Evolutionary conservation across 1,284 basidiomycete genomes (phyloP).

Genomic region (Tilletia setariae): DNA sequence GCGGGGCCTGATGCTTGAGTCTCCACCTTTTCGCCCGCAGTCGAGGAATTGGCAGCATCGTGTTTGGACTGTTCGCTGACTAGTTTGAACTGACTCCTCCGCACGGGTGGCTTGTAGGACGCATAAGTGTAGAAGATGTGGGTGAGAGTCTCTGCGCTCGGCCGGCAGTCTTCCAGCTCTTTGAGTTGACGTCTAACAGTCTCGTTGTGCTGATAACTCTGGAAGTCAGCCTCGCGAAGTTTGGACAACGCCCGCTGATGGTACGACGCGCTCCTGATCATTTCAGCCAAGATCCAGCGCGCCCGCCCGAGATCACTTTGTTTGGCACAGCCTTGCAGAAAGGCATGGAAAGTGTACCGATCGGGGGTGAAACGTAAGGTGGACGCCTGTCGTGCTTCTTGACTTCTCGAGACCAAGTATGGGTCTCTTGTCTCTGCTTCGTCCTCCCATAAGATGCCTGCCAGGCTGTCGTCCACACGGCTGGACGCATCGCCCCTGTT

Average conservation of each 20-base stretch:
- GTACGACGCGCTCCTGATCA: slow-evolving; percentile 59
- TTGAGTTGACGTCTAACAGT: slow-evolving; percentile 29
- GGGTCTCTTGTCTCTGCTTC: not conserved
- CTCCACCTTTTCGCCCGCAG: too few species aligned
- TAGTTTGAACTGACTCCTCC: slow-evolving; percentile 15
- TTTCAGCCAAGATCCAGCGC: slow-evolving; percentile 87
- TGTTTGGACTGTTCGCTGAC: not conserved
- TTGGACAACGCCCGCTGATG: not conserved
- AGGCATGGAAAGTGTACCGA: slow-evolving; percentile 70
- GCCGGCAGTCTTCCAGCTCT: slow-evolving; percentile 37
- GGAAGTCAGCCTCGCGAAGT: not conserved
- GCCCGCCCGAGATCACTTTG: slow-evolving; percentile 76
- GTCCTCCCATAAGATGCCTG: not conserved
- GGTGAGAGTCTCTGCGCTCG: slow-evolving; percentile 73
- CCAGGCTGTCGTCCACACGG: slow-evolving; percentile 18
- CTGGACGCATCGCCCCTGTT: slow-evolving; percentile 68
- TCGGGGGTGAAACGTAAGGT: slow-evolving; percentile 63
- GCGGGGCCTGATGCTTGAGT: too few species aligned
- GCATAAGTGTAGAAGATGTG: slow-evolving; percentile 87
- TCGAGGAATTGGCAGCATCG: not conserved
- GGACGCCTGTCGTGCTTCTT: not conserved
- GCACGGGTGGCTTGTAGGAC: slow-evolving; percentile 64
- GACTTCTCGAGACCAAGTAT: not conserved
- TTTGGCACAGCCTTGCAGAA: slow-evolving; percentile 84
- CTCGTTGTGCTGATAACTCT: not conserved